These are phyloP conservation scores for Warburgia ugandensis DNA, from an alignment of 164 flowering plant species.

Conservation along the genomic window DNA sequence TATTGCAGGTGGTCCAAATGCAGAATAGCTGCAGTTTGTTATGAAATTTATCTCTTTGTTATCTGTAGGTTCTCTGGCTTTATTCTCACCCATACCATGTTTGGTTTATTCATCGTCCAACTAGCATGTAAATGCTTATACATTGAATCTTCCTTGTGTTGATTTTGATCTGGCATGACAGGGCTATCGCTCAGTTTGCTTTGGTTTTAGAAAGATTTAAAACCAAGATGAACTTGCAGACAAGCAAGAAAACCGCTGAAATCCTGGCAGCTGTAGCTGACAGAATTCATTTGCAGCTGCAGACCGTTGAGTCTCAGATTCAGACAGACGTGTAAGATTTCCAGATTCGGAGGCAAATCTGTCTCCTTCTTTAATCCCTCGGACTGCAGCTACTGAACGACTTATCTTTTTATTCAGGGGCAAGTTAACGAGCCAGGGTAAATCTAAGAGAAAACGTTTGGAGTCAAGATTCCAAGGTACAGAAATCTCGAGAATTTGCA, in stretches of 20 bases:
- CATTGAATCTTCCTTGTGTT: slow-evolving; percentile 1
- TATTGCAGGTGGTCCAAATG: background rate
- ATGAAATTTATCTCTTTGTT: background rate
- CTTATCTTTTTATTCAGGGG: slow-evolving; percentile 37
- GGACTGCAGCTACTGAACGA: background rate
- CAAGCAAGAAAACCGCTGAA: slow-evolving; percentile 54
- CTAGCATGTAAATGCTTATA: background rate
- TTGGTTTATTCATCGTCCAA: background rate
- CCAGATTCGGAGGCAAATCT: background rate
- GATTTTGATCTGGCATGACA: slow-evolving; percentile 20
- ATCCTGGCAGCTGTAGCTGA: slow-evolving; percentile 54
- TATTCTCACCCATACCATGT: too few relatives aligned
- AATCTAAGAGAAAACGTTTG: slow-evolving; percentile 55
- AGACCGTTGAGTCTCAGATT: slow-evolving; percentile 42
- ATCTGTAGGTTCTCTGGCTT: too few relatives aligned
- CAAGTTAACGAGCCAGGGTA: slow-evolving; percentile 45
- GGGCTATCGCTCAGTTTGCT: slow-evolving; percentile 55
- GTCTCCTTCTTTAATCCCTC: background rate
- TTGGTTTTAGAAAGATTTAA: slow-evolving; percentile 46
- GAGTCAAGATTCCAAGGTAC: slow-evolving; percentile 72
- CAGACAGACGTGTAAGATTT: slow-evolving; percentile 57
- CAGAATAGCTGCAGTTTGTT: background rate
- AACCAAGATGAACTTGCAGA: slow-evolving; percentile 42
- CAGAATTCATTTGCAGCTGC: slow-evolving; percentile 44
- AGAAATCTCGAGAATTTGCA: too few relatives aligned